Percentiles rank a stretch among this genome's conserved stretches.
These are phyloP conservation scores for Leccinellum rugosiceps DNA, from an alignment of 768 basidiomycete species.

Conservation along the genomic window DNA sequence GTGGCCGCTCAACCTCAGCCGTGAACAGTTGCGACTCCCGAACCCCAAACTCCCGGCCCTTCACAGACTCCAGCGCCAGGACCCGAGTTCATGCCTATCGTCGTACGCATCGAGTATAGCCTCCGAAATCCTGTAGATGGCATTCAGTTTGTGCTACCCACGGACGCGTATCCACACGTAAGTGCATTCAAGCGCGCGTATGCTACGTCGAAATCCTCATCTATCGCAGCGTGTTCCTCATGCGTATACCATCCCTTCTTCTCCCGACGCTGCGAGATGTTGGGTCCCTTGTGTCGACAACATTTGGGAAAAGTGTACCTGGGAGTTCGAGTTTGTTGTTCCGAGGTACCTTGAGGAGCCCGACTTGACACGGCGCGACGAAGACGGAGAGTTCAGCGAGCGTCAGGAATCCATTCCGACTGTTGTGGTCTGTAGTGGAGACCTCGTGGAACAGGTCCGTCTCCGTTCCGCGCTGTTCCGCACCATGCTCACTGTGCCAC, in stretches of 20 bases:
- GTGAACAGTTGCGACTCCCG: constrained; percentile 67
- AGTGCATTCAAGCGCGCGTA: constrained; percentile 32
- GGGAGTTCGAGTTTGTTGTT: constrained; percentile 97
- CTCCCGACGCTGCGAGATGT: constrained; percentile 88
- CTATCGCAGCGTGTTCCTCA: constrained; percentile 79
- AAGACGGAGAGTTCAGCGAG: constrained; percentile 43
- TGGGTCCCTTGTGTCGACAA: constrained; percentile 99
- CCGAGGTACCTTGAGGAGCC: constrained; percentile 74
- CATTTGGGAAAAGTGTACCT: constrained; percentile 94
- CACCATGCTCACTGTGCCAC: constrained; percentile 6
- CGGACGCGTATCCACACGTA: constrained; percentile 82
- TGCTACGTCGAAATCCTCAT: constrained; percentile 14
- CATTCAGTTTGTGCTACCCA: constrained; percentile 77
- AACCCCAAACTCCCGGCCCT: constrained; percentile 66
- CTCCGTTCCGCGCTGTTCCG: constrained; percentile 4
- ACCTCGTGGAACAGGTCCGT: constrained; percentile 87
- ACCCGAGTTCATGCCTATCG: constrained; percentile 73
- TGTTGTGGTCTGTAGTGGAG: constrained; percentile 90
- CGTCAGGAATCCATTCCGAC: constrained; percentile 66
- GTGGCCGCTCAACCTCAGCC: constrained; percentile 3
- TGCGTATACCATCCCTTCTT: constrained; percentile 84
- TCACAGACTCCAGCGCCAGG: constrained; percentile 35
- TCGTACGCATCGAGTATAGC: constrained; percentile 76
- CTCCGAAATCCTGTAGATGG: constrained; percentile 82
- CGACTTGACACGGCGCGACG: constrained; percentile 35